These are phyloP conservation scores for Microbotryum violaceum DNA, from an alignment of 1,284 basidiomycete genomes.

Conservation along the genomic window DNA sequence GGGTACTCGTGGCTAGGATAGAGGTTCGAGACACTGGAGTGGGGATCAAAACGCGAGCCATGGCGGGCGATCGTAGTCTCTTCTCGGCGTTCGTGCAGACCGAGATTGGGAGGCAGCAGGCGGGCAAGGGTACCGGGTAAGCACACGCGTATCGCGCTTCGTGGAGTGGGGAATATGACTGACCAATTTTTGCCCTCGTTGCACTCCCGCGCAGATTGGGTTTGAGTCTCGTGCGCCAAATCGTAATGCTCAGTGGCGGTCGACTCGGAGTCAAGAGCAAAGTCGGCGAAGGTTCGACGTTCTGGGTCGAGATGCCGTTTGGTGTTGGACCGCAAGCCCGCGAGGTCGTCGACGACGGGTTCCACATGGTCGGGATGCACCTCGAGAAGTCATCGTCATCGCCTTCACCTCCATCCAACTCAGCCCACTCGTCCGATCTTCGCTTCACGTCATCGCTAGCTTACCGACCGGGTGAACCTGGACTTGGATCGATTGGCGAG, in stretches of 20 bases:
- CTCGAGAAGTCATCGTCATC: constrained; percentile 13
- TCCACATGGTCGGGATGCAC: neutral
- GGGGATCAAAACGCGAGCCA: constrained; percentile 63
- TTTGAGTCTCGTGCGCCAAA: constrained; percentile 77
- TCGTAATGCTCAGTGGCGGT: constrained; percentile 73
- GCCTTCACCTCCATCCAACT: constrained; percentile 3
- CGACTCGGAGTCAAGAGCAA: constrained; percentile 54
- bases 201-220: constrained; percentile 44
- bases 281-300: constrained; percentile 48
- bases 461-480: neutral
- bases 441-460: neutral
- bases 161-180: constrained; percentile 54
- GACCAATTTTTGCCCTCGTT: constrained; percentile 38
- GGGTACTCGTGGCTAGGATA: constrained; percentile 56
- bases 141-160: constrained; percentile 53
- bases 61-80: constrained; percentile 40
- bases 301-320: constrained; percentile 63
- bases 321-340: constrained; percentile 12
- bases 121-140: constrained; percentile 35
- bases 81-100: constrained; percentile 38
- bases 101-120: constrained; percentile 63
- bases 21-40: constrained; percentile 73
- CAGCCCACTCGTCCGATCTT: neutral
- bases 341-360: neutral
- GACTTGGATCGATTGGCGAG: neutral